Conservation (phyloP, 2,329 filamentous ascomycete species). For the Colletotrichum agaves region DNA sequence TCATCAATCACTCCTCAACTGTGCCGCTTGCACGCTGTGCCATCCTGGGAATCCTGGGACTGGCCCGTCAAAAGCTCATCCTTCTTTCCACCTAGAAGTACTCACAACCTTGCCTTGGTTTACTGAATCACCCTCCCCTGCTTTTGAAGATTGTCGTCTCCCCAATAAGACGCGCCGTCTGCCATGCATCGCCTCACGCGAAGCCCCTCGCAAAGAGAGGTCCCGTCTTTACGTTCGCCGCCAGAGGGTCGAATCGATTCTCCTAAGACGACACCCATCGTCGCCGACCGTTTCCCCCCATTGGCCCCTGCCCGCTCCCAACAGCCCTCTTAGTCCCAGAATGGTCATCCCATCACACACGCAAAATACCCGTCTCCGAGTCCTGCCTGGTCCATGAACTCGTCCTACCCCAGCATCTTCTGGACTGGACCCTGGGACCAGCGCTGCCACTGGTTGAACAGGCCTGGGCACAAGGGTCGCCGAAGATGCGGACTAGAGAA, state of each 20-base stretch:
- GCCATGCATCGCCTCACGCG: constrained; percentile 32
- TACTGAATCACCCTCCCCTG: constrained; percentile 15
- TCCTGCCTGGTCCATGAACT: constrained; percentile 34
- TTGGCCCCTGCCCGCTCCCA: constrained; percentile 24
- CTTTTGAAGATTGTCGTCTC: constrained; percentile 16
- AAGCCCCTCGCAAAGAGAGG: constrained; percentile 11
- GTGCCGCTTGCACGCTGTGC: constrained; percentile 2
- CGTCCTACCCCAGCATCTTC: constrained; percentile 28
- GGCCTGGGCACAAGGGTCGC: constrained; percentile 14
- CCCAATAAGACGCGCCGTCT: constrained; percentile 29
- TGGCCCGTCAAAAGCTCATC: constrained; percentile 19
- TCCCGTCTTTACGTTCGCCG: constrained; percentile 1
- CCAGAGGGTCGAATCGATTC: constrained; percentile 16
- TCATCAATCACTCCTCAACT: not conserved
- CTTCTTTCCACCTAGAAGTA: constrained; percentile 5
- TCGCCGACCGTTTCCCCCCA: not conserved
- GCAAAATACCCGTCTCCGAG: constrained; percentile 32
- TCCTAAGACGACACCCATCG: constrained; percentile 32
- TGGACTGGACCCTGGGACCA: constrained; percentile 24
- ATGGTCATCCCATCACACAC: constrained; percentile 30
- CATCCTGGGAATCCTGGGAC: constrained; percentile 25
- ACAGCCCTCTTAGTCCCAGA: constrained; percentile 29
- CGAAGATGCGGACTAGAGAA: constrained; percentile 9
- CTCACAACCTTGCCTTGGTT: not conserved
- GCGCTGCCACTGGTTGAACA: constrained; percentile 31